Evolutionary conservation across 2,329 filamentous ascomycete genomes (phyloP), one percentile per base, ranked within the genome.

Genomic region (Ophiostoma tasmaniense): DNA sequence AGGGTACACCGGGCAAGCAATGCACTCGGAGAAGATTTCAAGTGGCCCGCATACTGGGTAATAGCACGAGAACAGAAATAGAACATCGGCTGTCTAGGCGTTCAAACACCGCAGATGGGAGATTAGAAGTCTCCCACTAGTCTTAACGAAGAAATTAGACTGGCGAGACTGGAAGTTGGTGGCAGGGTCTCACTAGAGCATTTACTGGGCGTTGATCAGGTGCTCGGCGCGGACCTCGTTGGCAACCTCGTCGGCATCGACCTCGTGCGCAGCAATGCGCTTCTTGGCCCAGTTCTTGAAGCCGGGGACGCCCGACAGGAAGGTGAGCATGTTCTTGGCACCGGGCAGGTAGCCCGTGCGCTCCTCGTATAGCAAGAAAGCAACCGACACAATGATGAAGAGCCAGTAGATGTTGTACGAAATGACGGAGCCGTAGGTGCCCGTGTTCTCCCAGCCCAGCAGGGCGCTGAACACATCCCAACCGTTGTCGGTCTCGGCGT

Each of bases 331-430:
- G 14, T 42, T 30, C n/a, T 62, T 59, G 62, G 71, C 70, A 14
- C 83, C 74, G 1, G 83, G 83, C 77, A 80, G 82, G 71, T 79
- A 81, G 11, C 84, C 83, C 71, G 81, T 82, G 45, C 78, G 75
- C 79, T 95, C 91, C 72, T 84, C 84, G 79, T 87, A 91, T 59
- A 89, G 83, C 82, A 94, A 83, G 42, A 80, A 73, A 17, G 52
- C 0, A 45, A 74, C 52, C 66, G 68, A 66, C 20, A 69, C 33
- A 39, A 87, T 92, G 73, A 92, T 83, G 10, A 81, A 82, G 66
- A 95, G 79, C 93, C 92, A 97, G 81, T 96, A 96, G 20, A 94
- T 70, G 76, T 95, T 96, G 80, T 96, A 96, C 1, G 90, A 88
- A 72, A 96, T 87, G 72, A 96, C 90, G 0, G 91, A 93, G 67